These are phyloP conservation scores for Logfia minima DNA, from an alignment of 129 eudicot genomes.

Conservation along the genomic window DNA sequence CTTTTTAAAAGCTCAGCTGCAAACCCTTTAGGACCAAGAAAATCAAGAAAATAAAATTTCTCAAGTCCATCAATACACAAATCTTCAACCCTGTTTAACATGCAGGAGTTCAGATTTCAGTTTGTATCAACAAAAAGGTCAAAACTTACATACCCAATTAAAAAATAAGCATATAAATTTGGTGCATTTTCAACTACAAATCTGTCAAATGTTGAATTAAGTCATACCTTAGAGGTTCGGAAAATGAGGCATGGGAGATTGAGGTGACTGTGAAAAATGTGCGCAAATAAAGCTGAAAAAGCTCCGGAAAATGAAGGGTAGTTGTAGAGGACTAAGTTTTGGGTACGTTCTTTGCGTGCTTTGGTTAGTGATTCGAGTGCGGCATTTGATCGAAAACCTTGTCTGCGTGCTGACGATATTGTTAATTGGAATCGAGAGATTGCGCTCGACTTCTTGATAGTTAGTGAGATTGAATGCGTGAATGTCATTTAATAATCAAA, in stretches of 20 bases:
- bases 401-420: slow-evolving; percentile 29
- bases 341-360: slow-evolving; percentile 54
- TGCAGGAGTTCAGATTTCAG: not conserved
- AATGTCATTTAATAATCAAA: slow-evolving; percentile 3
- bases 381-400: slow-evolving; percentile 77
- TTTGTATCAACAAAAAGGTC: not conserved
- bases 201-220: not conserved
- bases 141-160: not conserved
- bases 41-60: slow-evolving; percentile 76
- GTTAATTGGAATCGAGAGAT: not conserved
- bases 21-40: slow-evolving; percentile 75
- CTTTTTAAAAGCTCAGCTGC: slow-evolving; percentile 59
- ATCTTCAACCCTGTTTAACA: slow-evolving; percentile 63
- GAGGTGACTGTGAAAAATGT: slow-evolving; percentile 66
- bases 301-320: slow-evolving; percentile 94
- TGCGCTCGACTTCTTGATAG: not conserved
- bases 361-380: slow-evolving; percentile 60
- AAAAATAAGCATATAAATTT: not conserved
- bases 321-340: slow-evolving; percentile 66
- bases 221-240: slow-evolving; percentile 72
- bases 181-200: not conserved
- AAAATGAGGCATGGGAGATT: slow-evolving; percentile 68
- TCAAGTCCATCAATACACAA: slow-evolving; percentile 70
- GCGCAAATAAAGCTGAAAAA: slow-evolving; percentile 74
- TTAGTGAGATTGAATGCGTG: slow-evolving; percentile 18